Evolutionary conservation across 2,329 filamentous ascomycete species (phyloP).

Genomic region (Trichoderma sp.): DNA sequence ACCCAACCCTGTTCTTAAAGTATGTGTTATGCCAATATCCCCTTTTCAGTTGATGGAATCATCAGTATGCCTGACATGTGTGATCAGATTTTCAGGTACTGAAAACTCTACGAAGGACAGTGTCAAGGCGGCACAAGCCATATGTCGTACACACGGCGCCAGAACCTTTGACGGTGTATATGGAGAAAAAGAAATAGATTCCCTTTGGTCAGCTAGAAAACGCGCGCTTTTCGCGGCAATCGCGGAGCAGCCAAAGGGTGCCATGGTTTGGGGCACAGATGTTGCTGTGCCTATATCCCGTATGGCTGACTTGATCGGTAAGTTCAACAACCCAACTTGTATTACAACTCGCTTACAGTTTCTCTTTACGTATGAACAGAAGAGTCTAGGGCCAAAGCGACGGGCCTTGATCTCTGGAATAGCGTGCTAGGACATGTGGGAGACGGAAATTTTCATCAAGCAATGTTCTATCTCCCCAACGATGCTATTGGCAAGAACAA

Average conservation of each 20-base stretch:
- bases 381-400: conserved; percentile 64
- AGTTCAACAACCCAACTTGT: not conserved
- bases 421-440: conserved; percentile 72
- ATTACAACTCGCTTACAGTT: not conserved
- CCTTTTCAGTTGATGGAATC: not conserved
- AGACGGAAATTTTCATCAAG: conserved; percentile 71
- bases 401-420: conserved; percentile 59
- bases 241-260: conserved; percentile 57
- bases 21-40: conserved; percentile 17
- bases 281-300: conserved; percentile 74
- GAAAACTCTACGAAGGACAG: conserved; percentile 58
- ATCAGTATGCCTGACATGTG: not conserved
- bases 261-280: conserved; percentile 75
- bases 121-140: conserved; percentile 54
- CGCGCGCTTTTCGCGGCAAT: conserved; percentile 72
- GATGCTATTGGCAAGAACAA: conserved; percentile 55
- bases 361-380: conserved; percentile 37
- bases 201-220: conserved; percentile 75
- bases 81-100: conserved; percentile 59
- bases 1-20: conserved; percentile 73
- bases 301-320: conserved; percentile 67
- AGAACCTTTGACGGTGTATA: conserved; percentile 67
- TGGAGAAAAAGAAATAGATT: conserved; percentile 61
- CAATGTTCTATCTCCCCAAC: conserved; percentile 42
- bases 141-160: conserved; percentile 51